Conservation (phyloP, 208 protist species). For the Strigomonas galati region DNA sequence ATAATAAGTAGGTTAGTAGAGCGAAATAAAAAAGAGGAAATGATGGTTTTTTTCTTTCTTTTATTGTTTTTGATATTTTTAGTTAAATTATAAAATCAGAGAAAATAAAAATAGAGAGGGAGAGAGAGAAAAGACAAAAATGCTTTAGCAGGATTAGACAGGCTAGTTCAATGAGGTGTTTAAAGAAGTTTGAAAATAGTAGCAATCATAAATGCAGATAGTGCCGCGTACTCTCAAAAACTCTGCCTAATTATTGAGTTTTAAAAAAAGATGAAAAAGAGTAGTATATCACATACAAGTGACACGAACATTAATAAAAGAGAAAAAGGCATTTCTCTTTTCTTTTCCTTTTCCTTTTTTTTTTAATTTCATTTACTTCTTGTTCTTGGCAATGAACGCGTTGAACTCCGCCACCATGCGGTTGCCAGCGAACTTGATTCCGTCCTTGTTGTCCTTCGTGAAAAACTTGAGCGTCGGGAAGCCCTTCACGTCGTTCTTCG, state of each 20-base stretch:
- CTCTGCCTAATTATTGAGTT: no score
- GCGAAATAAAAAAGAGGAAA: background rate
- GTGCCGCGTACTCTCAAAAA: no score
- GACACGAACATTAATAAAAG: background rate
- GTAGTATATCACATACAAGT: background rate
- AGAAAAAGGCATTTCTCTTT: background rate
- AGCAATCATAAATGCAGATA: no score
- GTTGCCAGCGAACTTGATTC: constrained; percentile 54
- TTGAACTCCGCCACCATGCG: constrained; percentile 45
- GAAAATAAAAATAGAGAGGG: background rate
- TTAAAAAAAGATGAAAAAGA: constrained; percentile 12
- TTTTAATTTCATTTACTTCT: no score
- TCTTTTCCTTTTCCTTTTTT: no score
- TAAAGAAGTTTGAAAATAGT: no score
- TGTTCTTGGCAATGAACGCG: constrained; percentile 42
- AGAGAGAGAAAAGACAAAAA: background rate
- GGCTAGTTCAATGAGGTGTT: no score
- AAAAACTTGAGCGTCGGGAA: constrained; percentile 90
- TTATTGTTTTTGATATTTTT: background rate
- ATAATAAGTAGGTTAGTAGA: background rate
- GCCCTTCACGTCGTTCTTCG: constrained; percentile 52
- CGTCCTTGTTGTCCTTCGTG: constrained; percentile 73
- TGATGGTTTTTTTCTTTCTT: background rate
- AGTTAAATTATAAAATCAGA: no score
- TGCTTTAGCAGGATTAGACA: background rate